Evolutionary conservation across 2,329 filamentous ascomycete genomes (phyloP).

Genomic region (Colletotrichum sojae): DNA sequence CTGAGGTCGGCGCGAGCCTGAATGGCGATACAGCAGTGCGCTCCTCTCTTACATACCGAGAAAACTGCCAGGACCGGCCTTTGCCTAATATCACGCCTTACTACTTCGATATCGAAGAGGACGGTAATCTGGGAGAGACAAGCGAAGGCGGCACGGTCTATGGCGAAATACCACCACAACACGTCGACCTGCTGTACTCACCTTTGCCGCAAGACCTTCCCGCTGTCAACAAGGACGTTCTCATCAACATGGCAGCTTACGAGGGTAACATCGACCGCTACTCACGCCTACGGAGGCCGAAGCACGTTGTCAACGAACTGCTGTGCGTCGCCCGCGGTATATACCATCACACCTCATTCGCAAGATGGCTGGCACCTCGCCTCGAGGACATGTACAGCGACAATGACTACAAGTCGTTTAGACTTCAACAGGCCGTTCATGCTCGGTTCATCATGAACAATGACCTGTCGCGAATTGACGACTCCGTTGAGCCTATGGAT

Average conservation of each 20-base stretch:
- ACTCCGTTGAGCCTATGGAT: not conserved
- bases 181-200: conserved; percentile 44
- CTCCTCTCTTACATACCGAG: not conserved
- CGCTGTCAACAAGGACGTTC: conserved; percentile 52
- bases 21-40: conserved; percentile 54
- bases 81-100: not conserved
- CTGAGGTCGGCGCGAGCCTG: conserved; percentile 41
- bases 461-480: conserved; percentile 44
- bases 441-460: conserved; percentile 52
- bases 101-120: conserved; percentile 49
- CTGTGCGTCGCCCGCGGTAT: conserved; percentile 51
- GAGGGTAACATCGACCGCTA: conserved; percentile 58
- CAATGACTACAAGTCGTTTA: accelerated
- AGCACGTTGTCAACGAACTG: conserved; percentile 45
- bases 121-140: conserved; percentile 42
- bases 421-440: conserved; percentile 41
- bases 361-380: conserved; percentile 27
- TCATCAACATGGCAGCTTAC: conserved; percentile 55
- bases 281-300: conserved; percentile 49
- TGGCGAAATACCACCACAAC: conserved; percentile 22
- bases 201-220: conserved; percentile 55
- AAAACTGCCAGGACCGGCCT: not conserved
- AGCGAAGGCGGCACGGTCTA: not conserved
- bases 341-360: conserved; percentile 55
- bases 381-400: not conserved